Evolutionary conservation across 179 eudicot species (phyloP), one percentile per base, ranked within the genome.

Genomic region (Patellifolia procumbens): DNA sequence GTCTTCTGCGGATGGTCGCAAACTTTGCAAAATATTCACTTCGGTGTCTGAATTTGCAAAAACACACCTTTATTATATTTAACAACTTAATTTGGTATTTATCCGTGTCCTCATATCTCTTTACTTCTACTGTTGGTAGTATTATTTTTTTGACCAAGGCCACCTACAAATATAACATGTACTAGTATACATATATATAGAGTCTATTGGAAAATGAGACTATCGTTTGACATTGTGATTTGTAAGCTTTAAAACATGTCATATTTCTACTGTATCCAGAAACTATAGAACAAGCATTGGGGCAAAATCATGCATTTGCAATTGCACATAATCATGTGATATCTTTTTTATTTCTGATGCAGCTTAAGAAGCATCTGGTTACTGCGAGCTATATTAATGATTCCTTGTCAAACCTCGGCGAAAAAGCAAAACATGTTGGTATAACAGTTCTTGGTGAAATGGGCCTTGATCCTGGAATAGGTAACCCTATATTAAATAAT

Each of bases 391-490:
- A 95, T 74, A 88, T 93, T 71, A 91, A 90, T 79, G 95, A 90
- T 74, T 83, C 97, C 60, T 87, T 91, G 85, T 88, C 84, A 70
- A 89, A 90, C 90, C 88, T 92, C 49, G 87, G 88, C 66, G 89
- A 87, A 76, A 80, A 62, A 71, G 97, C 97, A 49, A 91, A 93
- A 74, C 68, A 78, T 75, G 92, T 93, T 77, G 97, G 89, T 65
- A 79, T 93, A 63, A 93, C 95, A 26, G 89, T 95, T 81, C 89
- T 95, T 75, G 96, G 99, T 51, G 97, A 95, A 86, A 92, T 95
- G 97, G 99, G 97, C 55, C 86, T 95, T 86, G 99, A 95, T 78
- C 99, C 99, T 74, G 99, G 99, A 81, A 95, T 95, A 85, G 99
- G 99, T 91, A 87, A 82, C 66, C 73, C 60, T 24, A 32, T 56